These are phyloP conservation scores for Epichloe baconii DNA, from an alignment of 2,329 filamentous ascomycete species.

Conservation along the genomic window DNA sequence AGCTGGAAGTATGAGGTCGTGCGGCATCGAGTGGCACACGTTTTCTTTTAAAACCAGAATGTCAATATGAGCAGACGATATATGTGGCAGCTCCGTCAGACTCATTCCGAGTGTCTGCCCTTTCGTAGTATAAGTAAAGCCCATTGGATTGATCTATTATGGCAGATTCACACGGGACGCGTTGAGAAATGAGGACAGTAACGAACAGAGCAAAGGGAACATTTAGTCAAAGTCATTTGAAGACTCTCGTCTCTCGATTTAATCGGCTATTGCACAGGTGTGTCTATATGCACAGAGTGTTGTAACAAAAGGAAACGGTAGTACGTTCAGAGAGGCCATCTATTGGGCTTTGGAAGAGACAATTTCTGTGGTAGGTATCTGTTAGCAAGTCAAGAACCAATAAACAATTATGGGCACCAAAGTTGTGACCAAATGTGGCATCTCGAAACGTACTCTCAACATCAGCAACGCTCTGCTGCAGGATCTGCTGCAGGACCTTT, in stretches of 20 bases:
- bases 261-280: conserved; percentile 49
- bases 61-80: no score
- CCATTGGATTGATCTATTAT: no score
- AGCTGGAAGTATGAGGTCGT: no score
- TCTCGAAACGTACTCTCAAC: conserved; percentile 65
- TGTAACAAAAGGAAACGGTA: conserved; percentile 39
- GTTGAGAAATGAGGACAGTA: background rate
- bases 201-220: background rate
- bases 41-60: no score
- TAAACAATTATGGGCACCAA: no score
- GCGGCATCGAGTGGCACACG: no score
- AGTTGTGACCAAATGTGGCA: no score
- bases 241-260: conserved; percentile 3
- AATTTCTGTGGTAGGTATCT: conserved; percentile 33
- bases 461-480: conserved; percentile 90
- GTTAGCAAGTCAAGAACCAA: conserved; percentile 20
- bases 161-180: background rate
- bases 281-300: conserved; percentile 42
- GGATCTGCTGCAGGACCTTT: conserved; percentile 92
- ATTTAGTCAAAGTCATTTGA: background rate
- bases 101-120: no score
- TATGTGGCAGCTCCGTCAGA: no score
- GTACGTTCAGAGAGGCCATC: conserved; percentile 25
- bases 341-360: conserved; percentile 52
- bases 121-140: no score